Conservation (phyloP, 1,139 yeast genomes). For the Lodderomyces beijingensis region DNA sequence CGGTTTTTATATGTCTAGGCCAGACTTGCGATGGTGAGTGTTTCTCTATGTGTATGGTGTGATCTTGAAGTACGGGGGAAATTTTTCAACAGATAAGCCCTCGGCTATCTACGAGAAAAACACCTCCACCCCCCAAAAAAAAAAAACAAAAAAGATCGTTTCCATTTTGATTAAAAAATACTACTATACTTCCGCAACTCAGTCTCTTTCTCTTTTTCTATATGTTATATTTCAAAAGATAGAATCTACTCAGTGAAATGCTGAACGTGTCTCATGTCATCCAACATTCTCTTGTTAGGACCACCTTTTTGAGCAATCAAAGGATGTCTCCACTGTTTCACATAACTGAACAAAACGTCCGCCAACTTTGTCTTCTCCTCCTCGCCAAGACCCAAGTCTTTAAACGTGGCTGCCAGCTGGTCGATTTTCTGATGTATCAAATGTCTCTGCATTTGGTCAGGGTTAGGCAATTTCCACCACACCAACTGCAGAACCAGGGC, state of each 20-base stretch:
- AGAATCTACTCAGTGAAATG: conserved; percentile 31
- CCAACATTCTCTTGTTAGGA: conserved; percentile 38
- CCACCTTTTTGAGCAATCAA: conserved; percentile 47
- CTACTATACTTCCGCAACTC: too few species aligned
- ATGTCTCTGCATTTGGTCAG: conserved; percentile 77
- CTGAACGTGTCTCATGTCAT: conserved; percentile 43
- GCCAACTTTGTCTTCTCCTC: conserved; percentile 54
- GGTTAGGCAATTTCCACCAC: conserved; percentile 68
- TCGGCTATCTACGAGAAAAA: too few species aligned
- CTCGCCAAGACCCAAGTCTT: conserved; percentile 58
- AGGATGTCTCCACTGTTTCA: conserved; percentile 53
- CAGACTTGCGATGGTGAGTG: too few species aligned
- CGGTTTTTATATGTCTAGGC: too few species aligned
- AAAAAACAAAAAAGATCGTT: too few species aligned
- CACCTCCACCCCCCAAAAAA: too few species aligned
- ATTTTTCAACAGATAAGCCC: too few species aligned
- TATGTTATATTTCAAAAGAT: background rate
- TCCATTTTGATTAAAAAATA: too few species aligned
- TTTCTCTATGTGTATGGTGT: too few species aligned
- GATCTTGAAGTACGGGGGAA: too few species aligned
- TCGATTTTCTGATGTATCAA: conserved; percentile 64
- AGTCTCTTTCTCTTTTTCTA: background rate
- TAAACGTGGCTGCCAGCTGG: conserved; percentile 59
- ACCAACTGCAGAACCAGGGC: conserved; percentile 49
- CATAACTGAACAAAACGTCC: conserved; percentile 64